Percentiles rank a stretch among this genome's conserved stretches.
Conservation (phyloP, 257 asterid species). For the Lycium barbarum region DNA sequence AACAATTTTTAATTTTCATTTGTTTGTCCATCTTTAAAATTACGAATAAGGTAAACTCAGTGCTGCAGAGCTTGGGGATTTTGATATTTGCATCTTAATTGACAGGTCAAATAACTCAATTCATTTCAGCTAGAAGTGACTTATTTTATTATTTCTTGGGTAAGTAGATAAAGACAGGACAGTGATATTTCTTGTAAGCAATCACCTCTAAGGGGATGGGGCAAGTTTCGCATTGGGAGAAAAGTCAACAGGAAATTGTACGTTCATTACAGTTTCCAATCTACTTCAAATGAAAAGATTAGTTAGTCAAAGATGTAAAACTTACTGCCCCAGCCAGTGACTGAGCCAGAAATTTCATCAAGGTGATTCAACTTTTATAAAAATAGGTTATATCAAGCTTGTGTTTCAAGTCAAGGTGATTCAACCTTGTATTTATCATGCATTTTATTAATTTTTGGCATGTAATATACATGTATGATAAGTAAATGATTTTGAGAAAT, state of each 20-base stretch:
- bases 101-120: background rate
- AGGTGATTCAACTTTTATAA: background rate
- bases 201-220: conserved; percentile 7
- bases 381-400: conserved; percentile 16
- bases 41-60: background rate
- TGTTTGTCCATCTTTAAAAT: background rate
- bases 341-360: background rate
- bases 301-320: background rate
- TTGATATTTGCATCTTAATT: background rate
- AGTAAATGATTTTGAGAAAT: background rate
- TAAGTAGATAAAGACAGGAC: background rate
- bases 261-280: background rate
- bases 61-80: conserved; percentile 15
- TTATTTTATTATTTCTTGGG: background rate
- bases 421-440: background rate
- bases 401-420: background rate
- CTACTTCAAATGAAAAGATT: conserved; percentile 22
- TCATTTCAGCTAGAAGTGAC: background rate
- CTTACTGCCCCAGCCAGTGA: background rate
- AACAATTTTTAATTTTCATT: background rate
- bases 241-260: background rate
- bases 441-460: conserved; percentile 8
- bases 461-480: background rate
- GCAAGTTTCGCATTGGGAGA: background rate
- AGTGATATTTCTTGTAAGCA: conserved; percentile 7